These are phyloP conservation scores for Yamadazyma blattariae DNA, from an alignment of 1,139 yeast species.

Conservation along the genomic window DNA sequence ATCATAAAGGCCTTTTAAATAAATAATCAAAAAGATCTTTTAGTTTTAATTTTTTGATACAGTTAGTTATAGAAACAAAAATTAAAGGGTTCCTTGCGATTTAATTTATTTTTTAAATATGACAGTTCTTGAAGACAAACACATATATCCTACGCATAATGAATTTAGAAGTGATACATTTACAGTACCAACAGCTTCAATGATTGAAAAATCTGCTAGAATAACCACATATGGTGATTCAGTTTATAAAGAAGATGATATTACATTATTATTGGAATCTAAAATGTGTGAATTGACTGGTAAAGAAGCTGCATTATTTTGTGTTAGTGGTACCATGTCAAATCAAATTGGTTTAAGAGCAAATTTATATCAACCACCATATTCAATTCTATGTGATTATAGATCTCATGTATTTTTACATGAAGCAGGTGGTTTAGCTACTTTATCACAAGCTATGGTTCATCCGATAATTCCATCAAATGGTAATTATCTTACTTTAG, in stretches of 20 bases:
- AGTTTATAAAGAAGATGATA: constrained; percentile 41
- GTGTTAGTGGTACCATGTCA: constrained; percentile 47
- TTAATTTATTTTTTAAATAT: too few species aligned
- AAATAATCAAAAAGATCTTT: too few species aligned
- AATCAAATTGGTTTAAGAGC: constrained; percentile 43
- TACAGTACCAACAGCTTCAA: constrained; percentile 41
- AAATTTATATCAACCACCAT: constrained; percentile 45
- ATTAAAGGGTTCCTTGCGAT: too few species aligned
- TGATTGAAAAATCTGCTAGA: constrained; percentile 28
- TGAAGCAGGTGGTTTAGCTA: constrained; percentile 48
- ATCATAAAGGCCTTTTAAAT: too few species aligned
- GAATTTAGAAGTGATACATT: constrained; percentile 49
- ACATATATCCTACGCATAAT: constrained; percentile 23
- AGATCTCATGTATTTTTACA: constrained; percentile 38
- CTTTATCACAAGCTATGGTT: constrained; percentile 46
- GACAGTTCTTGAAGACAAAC: constrained; percentile 13
- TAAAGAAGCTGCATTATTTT: constrained; percentile 40
- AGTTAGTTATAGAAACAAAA: too few species aligned
- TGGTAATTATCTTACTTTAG: constrained; percentile 36
- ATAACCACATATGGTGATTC: constrained; percentile 39
- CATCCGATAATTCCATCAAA: constrained; percentile 39
- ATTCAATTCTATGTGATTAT: constrained; percentile 39
- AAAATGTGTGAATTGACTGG: constrained; percentile 38
- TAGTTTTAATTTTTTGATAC: too few species aligned
- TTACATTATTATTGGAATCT: constrained; percentile 32